Conservation (phyloP, 139 green algal genomes). For the Coelastrella sp. region DNA sequence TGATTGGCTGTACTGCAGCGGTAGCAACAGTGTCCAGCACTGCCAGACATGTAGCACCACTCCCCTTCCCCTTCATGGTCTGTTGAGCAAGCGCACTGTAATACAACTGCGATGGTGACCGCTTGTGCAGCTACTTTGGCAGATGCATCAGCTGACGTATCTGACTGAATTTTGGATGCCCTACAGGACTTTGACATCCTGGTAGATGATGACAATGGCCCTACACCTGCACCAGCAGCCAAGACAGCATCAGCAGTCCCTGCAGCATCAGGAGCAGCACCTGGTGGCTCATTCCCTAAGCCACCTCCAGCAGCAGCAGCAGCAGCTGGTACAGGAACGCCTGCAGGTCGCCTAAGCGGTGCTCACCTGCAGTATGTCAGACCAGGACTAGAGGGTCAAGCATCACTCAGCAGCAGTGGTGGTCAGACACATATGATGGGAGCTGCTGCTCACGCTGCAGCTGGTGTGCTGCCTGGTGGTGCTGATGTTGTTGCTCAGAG, state of each 20-base stretch:
- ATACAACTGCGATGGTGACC: no score
- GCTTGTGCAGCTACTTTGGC: no score
- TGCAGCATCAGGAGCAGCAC: conserved; percentile 46
- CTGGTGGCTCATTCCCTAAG: background rate
- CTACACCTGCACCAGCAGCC: conserved; percentile 26
- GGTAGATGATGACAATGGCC: conserved; percentile 29
- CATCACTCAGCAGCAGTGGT: background rate
- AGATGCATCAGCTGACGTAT: conserved; percentile 3
- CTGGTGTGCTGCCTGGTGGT: background rate
- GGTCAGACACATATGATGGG: background rate
- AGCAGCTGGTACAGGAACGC: background rate
- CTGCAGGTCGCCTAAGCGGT: conserved; percentile 13
- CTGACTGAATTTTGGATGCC: no score
- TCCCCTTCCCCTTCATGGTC: no score
- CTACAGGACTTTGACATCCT: conserved; percentile 47
- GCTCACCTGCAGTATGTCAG: conserved; percentile 44
- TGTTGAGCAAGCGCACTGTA: no score
- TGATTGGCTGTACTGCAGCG: no score
- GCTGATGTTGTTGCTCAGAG: background rate
- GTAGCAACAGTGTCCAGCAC: no score
- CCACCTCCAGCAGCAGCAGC: background rate
- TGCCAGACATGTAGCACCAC: no score
- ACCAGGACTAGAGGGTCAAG: conserved; percentile 25
- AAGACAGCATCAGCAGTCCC: conserved; percentile 5
- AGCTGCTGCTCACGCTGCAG: no score